These are phyloP conservation scores for Mucor indicus DNA, from an alignment of 371 early-diverging fungal genomes.

Conservation along the genomic window DNA sequence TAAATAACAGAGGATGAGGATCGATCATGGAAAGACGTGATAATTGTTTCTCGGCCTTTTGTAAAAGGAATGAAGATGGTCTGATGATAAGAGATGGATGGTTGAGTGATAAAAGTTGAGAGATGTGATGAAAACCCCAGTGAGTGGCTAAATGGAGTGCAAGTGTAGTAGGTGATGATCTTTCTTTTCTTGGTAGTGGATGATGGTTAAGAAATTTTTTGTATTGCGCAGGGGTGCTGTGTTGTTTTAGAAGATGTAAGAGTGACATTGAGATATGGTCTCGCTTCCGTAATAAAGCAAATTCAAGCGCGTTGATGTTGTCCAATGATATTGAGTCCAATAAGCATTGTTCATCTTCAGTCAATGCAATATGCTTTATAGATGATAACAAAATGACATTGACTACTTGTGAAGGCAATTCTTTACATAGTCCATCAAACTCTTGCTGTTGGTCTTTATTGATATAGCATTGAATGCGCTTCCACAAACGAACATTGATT, in stretches of 20 bases:
- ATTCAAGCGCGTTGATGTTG: constrained; percentile 23
- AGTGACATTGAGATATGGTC: constrained; percentile 17
- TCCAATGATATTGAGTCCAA: constrained; percentile 7
- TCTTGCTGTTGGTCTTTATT: constrained; percentile 23
- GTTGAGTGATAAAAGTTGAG: constrained; percentile 34
- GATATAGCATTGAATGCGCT: constrained; percentile 30
- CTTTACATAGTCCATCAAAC: constrained; percentile 18
- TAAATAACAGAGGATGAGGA: no score
- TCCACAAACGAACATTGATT: constrained; percentile 13
- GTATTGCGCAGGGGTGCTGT: constrained; percentile 18
- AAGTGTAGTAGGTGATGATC: constrained; percentile 28
- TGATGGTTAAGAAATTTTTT: constrained; percentile 28
- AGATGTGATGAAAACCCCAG: constrained; percentile 40
- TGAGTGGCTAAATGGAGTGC: constrained; percentile 39
- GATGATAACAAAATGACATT: constrained; percentile 29
- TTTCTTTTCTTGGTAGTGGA: constrained; percentile 27
- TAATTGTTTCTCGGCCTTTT: background rate
- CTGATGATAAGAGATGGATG: no score
- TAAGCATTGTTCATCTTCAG: constrained; percentile 19
- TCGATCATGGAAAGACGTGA: background rate
- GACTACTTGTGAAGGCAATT: constrained; percentile 14
- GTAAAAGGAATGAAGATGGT: no score
- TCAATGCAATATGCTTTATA: constrained; percentile 27
- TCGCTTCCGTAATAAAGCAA: constrained; percentile 18
- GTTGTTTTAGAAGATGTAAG: constrained; percentile 9